Base-by-base conservation (phyloP, 192 early-diverging fungal species). In the Geranomyces michiganensis region DNA sequence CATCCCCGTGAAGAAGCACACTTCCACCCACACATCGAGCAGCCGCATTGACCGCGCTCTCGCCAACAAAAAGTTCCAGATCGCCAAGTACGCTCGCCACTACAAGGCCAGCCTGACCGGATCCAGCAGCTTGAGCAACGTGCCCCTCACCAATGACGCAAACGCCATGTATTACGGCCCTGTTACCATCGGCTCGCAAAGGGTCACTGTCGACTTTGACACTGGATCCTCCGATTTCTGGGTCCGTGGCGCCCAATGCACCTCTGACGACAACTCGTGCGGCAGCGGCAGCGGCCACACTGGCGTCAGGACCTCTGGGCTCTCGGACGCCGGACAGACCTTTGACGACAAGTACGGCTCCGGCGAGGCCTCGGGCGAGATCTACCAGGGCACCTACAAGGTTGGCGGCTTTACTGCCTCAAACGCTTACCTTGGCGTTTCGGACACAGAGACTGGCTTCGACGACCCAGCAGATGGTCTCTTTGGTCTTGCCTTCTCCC, bases 221-320 rank as follows among this genome's bases (percentile, higher is more conserved):
- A 80, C 79, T 19, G 75, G 75, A 10, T 71, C 72, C 33, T 62
- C 67, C 17, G 79, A 78, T 51, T 63, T 67, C 29, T 80, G 79
- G 75, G 53, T 78, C 32, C 67, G 79, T 43, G 75, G 79, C 7
- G 29, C 75, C 56, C 31, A 44, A 0, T 78, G 79, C 73, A 65
- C 56, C 51, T 67, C 63, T 13, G 5, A 44, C 26, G 79, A 80
- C 65, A 31, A 63, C 7, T 75, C 75, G 17, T 80, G 79, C 68
- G 67, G 51, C 10, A 70, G 65, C 32, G 70, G 68, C 48, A 65
- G 65, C 32, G 70, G 68, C 48, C 44, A 48, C 33, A 22, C 66
- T 9, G 46, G 44, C 26, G 21, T 30, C 2, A 55, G 41, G 17
- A 26, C 49, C 22, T 65, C 22, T 17, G 49, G 22, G 7, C 24